A percentile compares a stretch with the other conserved stretches of the same genome.
Evolutionary conservation across 805 yeast genomes (phyloP).

Genomic region (Hanseniaspora nectarophila): DNA sequence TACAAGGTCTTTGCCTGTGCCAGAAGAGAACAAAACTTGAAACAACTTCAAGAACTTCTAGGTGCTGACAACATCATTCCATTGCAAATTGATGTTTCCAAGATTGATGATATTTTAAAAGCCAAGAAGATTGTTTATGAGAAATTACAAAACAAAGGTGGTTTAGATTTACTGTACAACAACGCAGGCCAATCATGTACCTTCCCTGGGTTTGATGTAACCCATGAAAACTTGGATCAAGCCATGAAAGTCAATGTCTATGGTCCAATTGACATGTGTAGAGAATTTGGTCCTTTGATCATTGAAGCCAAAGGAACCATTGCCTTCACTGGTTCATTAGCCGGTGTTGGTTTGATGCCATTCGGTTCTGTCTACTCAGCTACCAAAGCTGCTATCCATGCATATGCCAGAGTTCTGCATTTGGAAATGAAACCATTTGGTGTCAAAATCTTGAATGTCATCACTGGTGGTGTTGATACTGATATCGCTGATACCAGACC

Average conservation of each 20-base stretch:
- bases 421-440: slow-evolving; percentile 61
- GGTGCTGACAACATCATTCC: slow-evolving; percentile 28
- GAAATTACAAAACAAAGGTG: slow-evolving; percentile 33
- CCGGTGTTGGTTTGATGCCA: slow-evolving; percentile 59
- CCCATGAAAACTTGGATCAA: slow-evolving; percentile 39
- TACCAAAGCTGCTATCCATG: slow-evolving; percentile 65
- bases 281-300: slow-evolving; percentile 44
- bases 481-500: slow-evolving; percentile 56
- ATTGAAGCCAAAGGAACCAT: slow-evolving; percentile 36
- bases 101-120: slow-evolving; percentile 35
- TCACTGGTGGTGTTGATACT: slow-evolving; percentile 69
- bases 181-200: slow-evolving; percentile 73
- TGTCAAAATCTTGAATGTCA: slow-evolving; percentile 54
- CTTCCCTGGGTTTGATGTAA: slow-evolving; percentile 55
- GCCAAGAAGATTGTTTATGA: slow-evolving; percentile 34
- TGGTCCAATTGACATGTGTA: slow-evolving; percentile 53
- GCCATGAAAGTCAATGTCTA: slow-evolving; percentile 56
- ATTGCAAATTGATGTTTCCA: slow-evolving; percentile 47
- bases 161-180: slow-evolving; percentile 52
- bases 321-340: slow-evolving; percentile 62
- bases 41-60: slow-evolving; percentile 27
- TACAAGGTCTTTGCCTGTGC: slow-evolving; percentile 64
- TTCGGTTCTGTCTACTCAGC: slow-evolving; percentile 56
- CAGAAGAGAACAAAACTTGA: slow-evolving; percentile 50
- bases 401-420: slow-evolving; percentile 50